Conservation (phyloP, 768 basidiomycete genomes). For the Boletales sp. region DNA sequence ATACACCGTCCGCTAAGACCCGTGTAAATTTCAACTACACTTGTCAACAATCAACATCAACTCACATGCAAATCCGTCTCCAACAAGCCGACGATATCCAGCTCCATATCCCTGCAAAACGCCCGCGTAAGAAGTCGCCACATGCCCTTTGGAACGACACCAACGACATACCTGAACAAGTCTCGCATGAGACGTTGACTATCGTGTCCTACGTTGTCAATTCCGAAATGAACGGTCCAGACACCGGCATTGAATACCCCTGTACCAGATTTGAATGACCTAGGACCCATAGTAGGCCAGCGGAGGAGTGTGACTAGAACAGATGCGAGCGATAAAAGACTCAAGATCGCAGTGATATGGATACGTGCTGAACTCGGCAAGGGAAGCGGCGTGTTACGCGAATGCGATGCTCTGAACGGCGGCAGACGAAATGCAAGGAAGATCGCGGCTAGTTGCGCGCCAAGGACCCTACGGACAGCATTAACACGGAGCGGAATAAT, state of each 20-base stretch:
- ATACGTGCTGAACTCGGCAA: constrained; percentile 20
- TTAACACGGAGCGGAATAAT: neutral
- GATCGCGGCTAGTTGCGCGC: constrained; percentile 50
- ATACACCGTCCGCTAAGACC: constrained; percentile 58
- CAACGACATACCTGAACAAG: constrained; percentile 57
- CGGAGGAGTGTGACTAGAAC: constrained; percentile 52
- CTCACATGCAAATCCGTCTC: constrained; percentile 85
- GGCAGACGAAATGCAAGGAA: constrained; percentile 45
- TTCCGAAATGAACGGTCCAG: constrained; percentile 91
- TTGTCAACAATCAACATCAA: constrained; percentile 3
- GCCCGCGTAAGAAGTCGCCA: too few species aligned
- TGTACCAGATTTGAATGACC: constrained; percentile 59
- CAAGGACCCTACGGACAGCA: constrained; percentile 42
- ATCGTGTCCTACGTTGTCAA: constrained; percentile 36
- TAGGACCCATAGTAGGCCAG: constrained; percentile 46
- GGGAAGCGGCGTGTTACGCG: constrained; percentile 1
- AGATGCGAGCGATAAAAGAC: constrained; percentile 43
- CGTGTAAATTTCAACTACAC: neutral
- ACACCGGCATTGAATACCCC: constrained; percentile 79
- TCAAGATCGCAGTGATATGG: constrained; percentile 34
- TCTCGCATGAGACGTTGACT: constrained; percentile 34
- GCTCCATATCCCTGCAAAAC: constrained; percentile 62
- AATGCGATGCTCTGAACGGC: constrained; percentile 19
- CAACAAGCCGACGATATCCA: constrained; percentile 81
- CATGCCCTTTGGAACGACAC: neutral